Evolutionary conservation across 768 basidiomycete species (phyloP), one percentile per base, ranked within the genome.

Genomic region (Lactarius sanguifluus): DNA sequence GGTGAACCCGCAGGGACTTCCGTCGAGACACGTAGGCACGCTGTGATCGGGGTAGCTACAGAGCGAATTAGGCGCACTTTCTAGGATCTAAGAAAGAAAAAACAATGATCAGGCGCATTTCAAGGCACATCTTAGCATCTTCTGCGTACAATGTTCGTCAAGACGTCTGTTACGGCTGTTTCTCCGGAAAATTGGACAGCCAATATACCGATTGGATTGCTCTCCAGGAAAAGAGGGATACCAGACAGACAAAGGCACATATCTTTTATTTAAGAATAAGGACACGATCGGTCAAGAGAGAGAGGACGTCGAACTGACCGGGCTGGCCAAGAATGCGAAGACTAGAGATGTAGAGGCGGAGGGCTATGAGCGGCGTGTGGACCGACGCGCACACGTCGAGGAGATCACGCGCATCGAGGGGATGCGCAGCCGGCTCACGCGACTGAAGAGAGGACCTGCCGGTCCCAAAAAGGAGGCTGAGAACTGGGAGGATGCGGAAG

Each of bases 11-110:
- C 84, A 85, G 2, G 81, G 79, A 62, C 75, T 74, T 5, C 74
- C 73, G 3, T 50, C 59, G 45, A 70, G 63, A 71, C 84, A 85
- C 5, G 66, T 25, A 1, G 82, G 78, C 2, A 69, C 64, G 9
- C 79, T 75, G 67, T 84, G 76, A 3, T 74, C 70, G 0, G 83
- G 83, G 71, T 80, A 85, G 10, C 69, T 61, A 72, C 82, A 83
- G 2, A 70, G 69, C 34, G 74, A 25, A 18, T 69, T 66, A 32
- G 71, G 66, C 1, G 69, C 61, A 15, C 70, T 72, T 0, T 12
- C 43, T 23, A 71, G 69, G 57, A 80, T 72, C 79, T 80, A 43
- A 20, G 41, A 43, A 5, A 41, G 1, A 57, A 54, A 41, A 18
- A 32, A 13, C 4, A 32, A 32, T 15, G 38, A 38, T 38, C 38